Evolutionary conservation across 768 basidiomycete genomes (phyloP), one percentile per base, ranked within the genome.

Genomic region (Pisolithus sp.): DNA sequence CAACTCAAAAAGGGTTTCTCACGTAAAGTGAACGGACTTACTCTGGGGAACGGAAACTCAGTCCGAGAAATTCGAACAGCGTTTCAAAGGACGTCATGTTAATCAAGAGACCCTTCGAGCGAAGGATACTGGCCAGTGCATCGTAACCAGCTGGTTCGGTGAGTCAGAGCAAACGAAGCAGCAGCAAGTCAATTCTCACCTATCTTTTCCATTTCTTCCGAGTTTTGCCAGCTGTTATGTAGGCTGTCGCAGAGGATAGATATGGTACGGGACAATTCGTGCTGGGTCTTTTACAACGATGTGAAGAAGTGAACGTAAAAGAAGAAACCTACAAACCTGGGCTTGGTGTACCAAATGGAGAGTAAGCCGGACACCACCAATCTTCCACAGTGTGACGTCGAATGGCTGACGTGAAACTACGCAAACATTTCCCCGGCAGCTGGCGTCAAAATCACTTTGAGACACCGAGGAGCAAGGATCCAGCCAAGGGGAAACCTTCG

Each of bases 181-280:
- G 39, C 36, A 5, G 45, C 30, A 17, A n/a, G 15, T 39, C 40
- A n/a, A 4, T 12, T 74, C 86, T 60, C 59, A 93, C 92, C 82
- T 49, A 93, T 69, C 31, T 85, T 76, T 62, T 95, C 93, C 85
- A 94, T 92, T 58, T 96, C 94, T 62, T 94, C 93, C 34, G 89
- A 93, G 60, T 91, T 92, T 60, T 89, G 81, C 94, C 94, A 97
- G 59, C 82, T 89, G 57, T 87, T 85, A 56, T 81, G 81, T 42
- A 96, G 65, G 2, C 86, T 81, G 58, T 94, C 91, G 8, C 81
- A 77, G 20, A 95, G 67, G 24, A 93, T 80, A 4, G 82, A 72
- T 6, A 93, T 66, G 0, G 89, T 77, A 15, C 84, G 73, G 0
- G 86, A 87, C 2, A 95, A 59, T 57, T 93, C 90, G 54, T 89